Percentiles rank a stretch among this genome's conserved stretches.
These are phyloP conservation scores for Vitis hybrid DNA, from an alignment of 177 flowering plant genomes.

Conservation along the genomic window DNA sequence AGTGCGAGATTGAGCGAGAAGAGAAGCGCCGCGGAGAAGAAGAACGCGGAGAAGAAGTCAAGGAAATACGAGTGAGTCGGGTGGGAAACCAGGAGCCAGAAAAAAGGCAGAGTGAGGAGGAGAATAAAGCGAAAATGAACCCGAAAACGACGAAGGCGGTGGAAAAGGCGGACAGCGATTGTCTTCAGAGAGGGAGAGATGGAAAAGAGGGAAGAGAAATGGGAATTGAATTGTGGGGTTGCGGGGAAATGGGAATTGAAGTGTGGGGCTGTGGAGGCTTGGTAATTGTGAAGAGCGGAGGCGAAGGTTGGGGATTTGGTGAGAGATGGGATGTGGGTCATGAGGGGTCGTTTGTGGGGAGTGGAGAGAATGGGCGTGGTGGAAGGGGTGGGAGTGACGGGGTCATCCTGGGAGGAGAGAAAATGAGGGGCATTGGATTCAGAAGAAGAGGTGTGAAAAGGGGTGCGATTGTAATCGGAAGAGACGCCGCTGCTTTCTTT, in stretches of 20 bases:
- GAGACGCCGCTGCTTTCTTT: conserved; percentile 88
- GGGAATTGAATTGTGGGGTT: neutral
- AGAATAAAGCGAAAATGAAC: conserved; percentile 56
- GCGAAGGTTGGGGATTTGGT: conserved; percentile 58
- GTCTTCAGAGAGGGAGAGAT: conserved; percentile 21
- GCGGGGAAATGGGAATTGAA: neutral
- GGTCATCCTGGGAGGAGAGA: conserved; percentile 16
- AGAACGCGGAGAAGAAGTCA: conserved; percentile 73
- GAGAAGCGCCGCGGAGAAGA: conserved; percentile 75
- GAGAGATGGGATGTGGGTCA: conserved; percentile 40
- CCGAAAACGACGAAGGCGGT: conserved; percentile 37
- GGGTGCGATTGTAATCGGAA: conserved; percentile 78
- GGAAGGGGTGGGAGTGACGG: conserved; percentile 19
- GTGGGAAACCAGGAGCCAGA: conserved; percentile 67
- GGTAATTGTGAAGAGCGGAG: conserved; percentile 30
- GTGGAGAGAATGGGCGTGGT: conserved; percentile 28
- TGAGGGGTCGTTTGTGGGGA: conserved; percentile 67
- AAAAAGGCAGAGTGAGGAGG: conserved; percentile 65
- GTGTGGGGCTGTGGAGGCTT: conserved; percentile 6
- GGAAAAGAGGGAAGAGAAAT: conserved; percentile 12
- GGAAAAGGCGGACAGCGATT: conserved; percentile 23
- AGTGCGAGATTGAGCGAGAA: conserved; percentile 77
- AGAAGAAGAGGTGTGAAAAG: conserved; percentile 24
- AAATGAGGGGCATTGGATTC: neutral
- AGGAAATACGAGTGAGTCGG: conserved; percentile 40